Base-by-base conservation (phyloP, 2,329 filamentous ascomycete species). In the Penicillium sp. region DNA sequence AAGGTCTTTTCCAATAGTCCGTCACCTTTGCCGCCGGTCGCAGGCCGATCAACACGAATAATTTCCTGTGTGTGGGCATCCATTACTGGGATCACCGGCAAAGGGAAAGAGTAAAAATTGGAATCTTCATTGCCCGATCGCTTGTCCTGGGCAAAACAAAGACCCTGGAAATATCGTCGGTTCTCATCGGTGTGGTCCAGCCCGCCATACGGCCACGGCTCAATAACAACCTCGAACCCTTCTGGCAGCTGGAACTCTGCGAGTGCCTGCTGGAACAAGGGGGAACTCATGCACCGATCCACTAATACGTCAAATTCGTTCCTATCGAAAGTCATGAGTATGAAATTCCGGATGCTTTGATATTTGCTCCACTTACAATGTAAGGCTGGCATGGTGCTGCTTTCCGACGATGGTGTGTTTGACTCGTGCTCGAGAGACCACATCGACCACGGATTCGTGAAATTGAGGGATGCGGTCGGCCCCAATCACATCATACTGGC, bases 81-180 rank as follows among this genome's bases (percentile, higher is more conserved):
- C 77, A 86, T 80, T 24, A 86, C 85, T 0, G 70, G 69, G 15
- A 72, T 72, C 29, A 72, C 44, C 0, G 51, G 79, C 66, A 86
- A 69, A 0, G 83, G 84, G 58, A 81, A 85, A 2, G 77, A 77
- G 64, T 86, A 86, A 62, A 85, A 82, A 59, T 87, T 86, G 2
- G 82, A 78, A 62, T 86, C 81, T 2, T 66, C 68, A 33, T 81
- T 81, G 13, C 74, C 73, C 31, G 65, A 67, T 23, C 61, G 61
- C 24, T 60, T 64, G 44, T 72, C 65, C n/a, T 64, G 65, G 0
- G 79, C 81, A 57, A 83, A 83, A 60, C 78, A 80, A 4, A 83
- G 65, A 1, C 63, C 70, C 44, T 83, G 80, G 62, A 82, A 81
- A 60, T 78, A 82, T 42, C 81, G 75, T 24, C 70, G 65, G 44